Conservation (phyloP, 345 rosid genomes). For the Acer negundo region DNA sequence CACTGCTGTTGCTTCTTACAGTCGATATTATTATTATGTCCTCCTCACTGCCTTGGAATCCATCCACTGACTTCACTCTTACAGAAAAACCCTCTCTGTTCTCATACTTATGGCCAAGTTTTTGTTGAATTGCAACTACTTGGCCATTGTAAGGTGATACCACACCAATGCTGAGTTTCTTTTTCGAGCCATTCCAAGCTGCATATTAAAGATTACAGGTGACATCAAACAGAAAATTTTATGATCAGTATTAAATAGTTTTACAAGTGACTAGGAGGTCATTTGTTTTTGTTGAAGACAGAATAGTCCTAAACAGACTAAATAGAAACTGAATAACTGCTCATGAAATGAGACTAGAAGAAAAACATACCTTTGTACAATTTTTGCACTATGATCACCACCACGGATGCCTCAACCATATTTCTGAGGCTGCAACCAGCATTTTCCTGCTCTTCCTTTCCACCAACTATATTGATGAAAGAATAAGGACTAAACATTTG, state of each 20-base stretch:
- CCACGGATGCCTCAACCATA: constrained; percentile 44
- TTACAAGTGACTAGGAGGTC: no score
- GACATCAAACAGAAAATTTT: background rate
- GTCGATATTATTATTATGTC: constrained; percentile 1
- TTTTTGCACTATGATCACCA: constrained; percentile 26
- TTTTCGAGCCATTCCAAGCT: background rate
- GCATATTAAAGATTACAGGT: background rate
- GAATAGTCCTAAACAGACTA: no score
- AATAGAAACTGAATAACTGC: no score
- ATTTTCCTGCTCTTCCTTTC: constrained; percentile 36
- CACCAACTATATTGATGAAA: constrained; percentile 39
- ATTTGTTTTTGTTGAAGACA: no score
- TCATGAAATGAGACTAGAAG: background rate
- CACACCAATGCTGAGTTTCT: background rate
- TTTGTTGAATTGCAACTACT: background rate
- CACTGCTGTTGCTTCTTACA: background rate
- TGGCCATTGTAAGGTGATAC: background rate
- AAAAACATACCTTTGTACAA: constrained; percentile 40
- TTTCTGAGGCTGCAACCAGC: constrained; percentile 30
- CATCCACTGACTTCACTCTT: background rate
- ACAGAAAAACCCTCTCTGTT: background rate
- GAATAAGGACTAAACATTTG: constrained; percentile 55
- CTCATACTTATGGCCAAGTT: background rate
- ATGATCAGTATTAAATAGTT: no score
- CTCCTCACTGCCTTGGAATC: background rate